Evolutionary conservation across 2,329 filamentous ascomycete genomes (phyloP), one percentile per base, ranked within the genome.

Genomic region (Cladosporium cucumerinum): DNA sequence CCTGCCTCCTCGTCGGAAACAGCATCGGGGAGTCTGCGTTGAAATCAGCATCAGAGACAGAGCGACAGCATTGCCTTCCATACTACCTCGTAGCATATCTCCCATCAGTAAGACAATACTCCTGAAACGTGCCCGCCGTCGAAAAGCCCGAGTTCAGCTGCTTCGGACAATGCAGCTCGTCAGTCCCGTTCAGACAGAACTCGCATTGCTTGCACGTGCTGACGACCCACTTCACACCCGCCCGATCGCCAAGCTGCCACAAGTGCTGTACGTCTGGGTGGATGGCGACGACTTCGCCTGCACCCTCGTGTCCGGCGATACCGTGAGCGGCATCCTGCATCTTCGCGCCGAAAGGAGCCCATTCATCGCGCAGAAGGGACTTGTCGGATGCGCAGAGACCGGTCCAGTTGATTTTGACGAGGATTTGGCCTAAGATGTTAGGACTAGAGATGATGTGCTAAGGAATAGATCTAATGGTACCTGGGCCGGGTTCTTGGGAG

Each of bases 101-200:
- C 8, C 72, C 76, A 60, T 76, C 74, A 12, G 74, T 75, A 43
- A 78, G 48, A 49, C 69, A 70, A 58, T 77, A 78, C 61, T 78
- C 73, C 63, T 77, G 76, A 61, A 78, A 78, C 1, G 76, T 78
- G 7, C 77, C 77, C 1, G 76, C 69, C 30, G 72, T 72, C 3
- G 73, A 77, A 62, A 80, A 78, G 11, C 76, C 76, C n/a, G 71
- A 70, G 34, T 78, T 77, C 34, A 73, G 68, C 68, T 78, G 76
- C 21, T 74, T 72, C 1, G 73, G 69, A 49, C 76, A 78, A 51
- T 78, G 76, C 26, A 77, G 62, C 52, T 78, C 76, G 57, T 78
- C 76, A 10, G 65, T 70, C 25, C 76, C 75, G 34, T 75, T 74
- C 5, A 69, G 70, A 54, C 73, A 75, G 66, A 74, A 73, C 39